These are phyloP conservation scores for Leccinum longicurvipes DNA, from an alignment of 768 basidiomycete genomes.

Conservation along the genomic window DNA sequence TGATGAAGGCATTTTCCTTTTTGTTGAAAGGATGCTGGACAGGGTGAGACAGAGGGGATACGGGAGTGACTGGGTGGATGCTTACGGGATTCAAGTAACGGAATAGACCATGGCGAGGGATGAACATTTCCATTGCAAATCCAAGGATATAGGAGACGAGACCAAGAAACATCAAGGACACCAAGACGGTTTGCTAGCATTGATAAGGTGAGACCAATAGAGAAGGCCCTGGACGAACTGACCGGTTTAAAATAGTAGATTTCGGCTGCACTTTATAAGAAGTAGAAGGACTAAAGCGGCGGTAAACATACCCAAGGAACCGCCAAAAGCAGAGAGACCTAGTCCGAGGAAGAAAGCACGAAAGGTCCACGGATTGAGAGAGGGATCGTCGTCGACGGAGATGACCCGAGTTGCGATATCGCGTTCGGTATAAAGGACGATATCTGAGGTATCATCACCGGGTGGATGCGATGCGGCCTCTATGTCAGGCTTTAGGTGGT, in stretches of 20 bases:
- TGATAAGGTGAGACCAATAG: neutral
- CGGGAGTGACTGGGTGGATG: neutral
- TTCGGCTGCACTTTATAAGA: conserved; percentile 38
- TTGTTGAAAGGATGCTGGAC: conserved; percentile 53
- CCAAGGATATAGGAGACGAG: conserved; percentile 50
- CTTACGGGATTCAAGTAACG: conserved; percentile 50
- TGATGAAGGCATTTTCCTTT: conserved; percentile 56
- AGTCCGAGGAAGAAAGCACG: neutral
- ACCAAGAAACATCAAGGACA: conserved; percentile 54
- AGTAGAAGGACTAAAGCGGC: neutral
- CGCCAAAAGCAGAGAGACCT: neutral
- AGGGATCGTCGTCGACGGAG: conserved; percentile 3
- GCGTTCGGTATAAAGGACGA: conserved; percentile 39
- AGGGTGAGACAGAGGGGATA: neutral
- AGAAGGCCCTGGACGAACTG: neutral
- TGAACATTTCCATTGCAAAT: conserved; percentile 40
- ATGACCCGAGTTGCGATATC: conserved; percentile 45
- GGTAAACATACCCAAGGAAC: neutral
- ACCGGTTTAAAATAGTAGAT: conserved; percentile 64
- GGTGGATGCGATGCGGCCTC: conserved; percentile 18
- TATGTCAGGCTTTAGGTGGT: conserved; percentile 29
- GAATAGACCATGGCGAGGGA: conserved; percentile 44
- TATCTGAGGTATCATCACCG: conserved; percentile 8
- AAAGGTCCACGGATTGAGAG: neutral
- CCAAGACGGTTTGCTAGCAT: conserved; percentile 46